phyloP scores from a whole-genome alignment of 2,329 filamentous ascomycete genomes.

The Xylariaceae sp. region DNA sequence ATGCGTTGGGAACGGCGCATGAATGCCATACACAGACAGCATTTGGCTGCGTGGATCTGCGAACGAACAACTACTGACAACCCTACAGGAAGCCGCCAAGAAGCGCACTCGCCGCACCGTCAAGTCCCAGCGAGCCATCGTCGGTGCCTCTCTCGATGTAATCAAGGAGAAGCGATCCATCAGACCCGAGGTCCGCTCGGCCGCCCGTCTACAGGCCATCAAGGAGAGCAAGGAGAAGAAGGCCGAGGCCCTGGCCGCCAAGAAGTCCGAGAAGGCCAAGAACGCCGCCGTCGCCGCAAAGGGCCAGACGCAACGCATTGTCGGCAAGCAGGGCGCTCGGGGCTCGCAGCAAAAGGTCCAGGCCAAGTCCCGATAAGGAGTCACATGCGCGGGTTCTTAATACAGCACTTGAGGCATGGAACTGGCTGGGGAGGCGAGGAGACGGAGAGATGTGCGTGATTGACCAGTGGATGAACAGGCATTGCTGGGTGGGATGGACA shows the following conservation, averaged over 20 bases:
- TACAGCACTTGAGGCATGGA: slow-evolving; percentile 13
- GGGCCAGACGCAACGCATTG: slow-evolving; percentile 74
- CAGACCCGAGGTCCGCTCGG: slow-evolving; percentile 92
- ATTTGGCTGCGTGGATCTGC: background rate
- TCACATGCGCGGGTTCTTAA: slow-evolving; percentile 9
- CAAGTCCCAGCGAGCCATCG: slow-evolving; percentile 98
- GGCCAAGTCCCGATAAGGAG: slow-evolving; percentile 75
- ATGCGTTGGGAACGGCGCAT: background rate
- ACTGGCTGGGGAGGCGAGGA: slow-evolving; percentile 17
- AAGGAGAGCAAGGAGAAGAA: slow-evolving; percentile 99
- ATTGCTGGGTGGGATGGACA: slow-evolving; percentile 22
- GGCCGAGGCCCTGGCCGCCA: slow-evolving; percentile 75
- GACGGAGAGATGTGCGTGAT: slow-evolving; percentile 11
- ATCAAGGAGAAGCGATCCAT: slow-evolving; percentile 98
- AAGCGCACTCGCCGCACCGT: slow-evolving; percentile 97
- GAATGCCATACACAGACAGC: background rate
- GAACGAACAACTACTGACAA: slow-evolving; percentile 36
- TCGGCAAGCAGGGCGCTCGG: slow-evolving; percentile 97
- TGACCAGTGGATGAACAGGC: slow-evolving; percentile 18
- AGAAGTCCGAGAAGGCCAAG: slow-evolving; percentile 99
- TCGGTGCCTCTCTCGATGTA: slow-evolving; percentile 97
- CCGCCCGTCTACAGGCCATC: slow-evolving; percentile 84
- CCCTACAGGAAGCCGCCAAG: slow-evolving; percentile 92
- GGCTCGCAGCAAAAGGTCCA: slow-evolving; percentile 81
- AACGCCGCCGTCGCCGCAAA: slow-evolving; percentile 66